These are phyloP conservation scores for Climacium dendroides DNA, from an alignment of 225 moss, liverwort and hornwort genomes.

Conservation along the genomic window DNA sequence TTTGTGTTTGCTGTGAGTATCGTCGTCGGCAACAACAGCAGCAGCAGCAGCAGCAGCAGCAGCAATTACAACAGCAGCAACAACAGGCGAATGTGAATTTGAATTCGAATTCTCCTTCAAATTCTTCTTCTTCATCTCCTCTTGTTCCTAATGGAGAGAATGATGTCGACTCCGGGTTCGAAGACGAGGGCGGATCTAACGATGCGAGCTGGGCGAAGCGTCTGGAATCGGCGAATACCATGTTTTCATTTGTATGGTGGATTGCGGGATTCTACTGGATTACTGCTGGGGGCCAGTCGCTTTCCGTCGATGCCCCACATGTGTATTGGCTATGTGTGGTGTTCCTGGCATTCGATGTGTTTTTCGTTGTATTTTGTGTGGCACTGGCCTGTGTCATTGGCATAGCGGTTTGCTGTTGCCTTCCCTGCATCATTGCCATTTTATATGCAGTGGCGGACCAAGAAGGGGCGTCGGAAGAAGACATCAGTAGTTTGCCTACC, in stretches of 20 bases:
- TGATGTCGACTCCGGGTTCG: slow-evolving; percentile 62
- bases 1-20: slow-evolving; percentile 95
- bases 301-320: slow-evolving; percentile 73
- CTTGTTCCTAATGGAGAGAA: slow-evolving; percentile 31
- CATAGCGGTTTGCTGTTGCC: slow-evolving; percentile 97
- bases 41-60: slow-evolving; percentile 21
- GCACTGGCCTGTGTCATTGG: slow-evolving; percentile 98
- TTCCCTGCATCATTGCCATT: slow-evolving; percentile 98
- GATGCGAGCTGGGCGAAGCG: slow-evolving; percentile 95
- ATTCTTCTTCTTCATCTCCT: slow-evolving; percentile 3
- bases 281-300: slow-evolving; percentile 63
- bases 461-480: slow-evolving; percentile 99
- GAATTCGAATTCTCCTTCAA: not conserved
- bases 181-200: slow-evolving; percentile 45
- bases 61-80: slow-evolving; percentile 37
- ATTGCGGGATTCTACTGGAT: slow-evolving; percentile 95
- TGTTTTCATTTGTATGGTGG: slow-evolving; percentile 98
- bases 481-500: slow-evolving; percentile 70
- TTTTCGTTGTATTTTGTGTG: slow-evolving; percentile 98
- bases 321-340: slow-evolving; percentile 94
- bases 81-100: slow-evolving; percentile 2
- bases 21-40: slow-evolving; percentile 58
- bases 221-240: slow-evolving; percentile 83
- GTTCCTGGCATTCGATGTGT: slow-evolving; percentile 93
- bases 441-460: slow-evolving; percentile 98